These are phyloP conservation scores for Xanthoparmelia taractica DNA, from an alignment of 495 filamentous ascomycete genomes.

Conservation along the genomic window DNA sequence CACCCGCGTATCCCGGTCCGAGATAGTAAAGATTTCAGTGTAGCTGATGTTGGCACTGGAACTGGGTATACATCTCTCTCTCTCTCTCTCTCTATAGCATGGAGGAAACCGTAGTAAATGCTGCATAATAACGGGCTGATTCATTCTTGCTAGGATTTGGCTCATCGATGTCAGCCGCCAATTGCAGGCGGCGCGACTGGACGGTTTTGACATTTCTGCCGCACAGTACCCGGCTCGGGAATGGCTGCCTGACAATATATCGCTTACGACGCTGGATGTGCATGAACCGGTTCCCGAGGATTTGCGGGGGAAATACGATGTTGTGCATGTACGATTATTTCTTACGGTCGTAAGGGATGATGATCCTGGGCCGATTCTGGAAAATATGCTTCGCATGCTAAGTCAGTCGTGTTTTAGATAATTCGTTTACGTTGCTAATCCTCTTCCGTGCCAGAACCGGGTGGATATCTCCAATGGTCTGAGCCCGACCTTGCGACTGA, in stretches of 20 bases:
- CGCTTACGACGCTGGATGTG: slow-evolving; percentile 26
- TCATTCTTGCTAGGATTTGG: slow-evolving; percentile 29
- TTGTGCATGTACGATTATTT: slow-evolving; percentile 35
- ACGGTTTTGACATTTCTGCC: slow-evolving; percentile 32
- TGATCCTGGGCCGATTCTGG: slow-evolving; percentile 22
- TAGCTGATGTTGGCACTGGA: slow-evolving; percentile 33
- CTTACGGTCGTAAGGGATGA: slow-evolving; percentile 27
- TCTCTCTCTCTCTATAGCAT: too few relatives aligned
- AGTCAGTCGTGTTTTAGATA: slow-evolving; percentile 14
- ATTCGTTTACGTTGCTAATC: neutral
- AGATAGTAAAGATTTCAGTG: slow-evolving; percentile 23
- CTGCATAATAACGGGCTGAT: too few relatives aligned
- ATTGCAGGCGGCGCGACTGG: slow-evolving; percentile 24
- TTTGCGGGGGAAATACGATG: slow-evolving; percentile 31
- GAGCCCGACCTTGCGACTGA: slow-evolving; percentile 1
- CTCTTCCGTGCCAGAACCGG: neutral
- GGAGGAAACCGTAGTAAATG: too few relatives aligned
- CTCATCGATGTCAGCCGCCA: slow-evolving; percentile 26
- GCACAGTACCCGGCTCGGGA: slow-evolving; percentile 25
- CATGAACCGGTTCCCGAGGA: slow-evolving; percentile 24
- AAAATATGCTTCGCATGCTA: slow-evolving; percentile 22
- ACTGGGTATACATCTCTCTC: too few relatives aligned
- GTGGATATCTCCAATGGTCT: slow-evolving; percentile 13
- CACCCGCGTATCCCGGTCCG: slow-evolving; percentile 27
- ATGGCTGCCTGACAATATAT: slow-evolving; percentile 30